Base-by-base conservation (phyloP, 2,329 filamentous ascomycete genomes). In the Aspergillus cejpii region DNA sequence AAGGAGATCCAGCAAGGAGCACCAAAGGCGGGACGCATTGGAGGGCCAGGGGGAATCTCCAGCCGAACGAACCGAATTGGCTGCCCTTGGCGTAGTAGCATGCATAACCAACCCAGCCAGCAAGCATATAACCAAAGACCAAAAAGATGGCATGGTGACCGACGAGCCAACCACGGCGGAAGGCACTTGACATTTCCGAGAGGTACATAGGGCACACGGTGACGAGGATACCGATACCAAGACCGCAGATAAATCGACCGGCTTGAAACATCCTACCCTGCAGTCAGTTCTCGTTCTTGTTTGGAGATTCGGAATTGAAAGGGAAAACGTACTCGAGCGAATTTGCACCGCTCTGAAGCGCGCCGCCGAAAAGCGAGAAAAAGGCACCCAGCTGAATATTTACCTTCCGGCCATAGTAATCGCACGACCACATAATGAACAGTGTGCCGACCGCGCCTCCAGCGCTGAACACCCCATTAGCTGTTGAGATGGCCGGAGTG, bases 361-460 rank as follows among this genome's bases (percentile, higher is more conserved):
- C 68, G 40, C 73, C 74, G 12, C 73, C 73, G 10, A 76, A 59
- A 0, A 76, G 50, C 0, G 67, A 66, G 14, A 73, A 60, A 15
- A 66, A 63, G 5, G 67, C 66, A 3, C 72, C 73, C 28, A 75
- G 55, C 48, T 75, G 71, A 23, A 76, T 75, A 31, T 66, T 74
- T 7, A 57, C 59, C 48, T 72, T 68, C 2, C 73, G 61, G 1
- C 71, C 74, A 45, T 71, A 66, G 37, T 58, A 62, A 31, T 67
- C 69, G 29, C 63, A 72, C 1, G 70, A 68, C 72, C 73, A 75
- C 72, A 75, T 74, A 15, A 75, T 68, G 41, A 74, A 69, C 1
- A 76, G 61, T 4, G 67, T 65, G 3, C 70, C 71, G 3, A 74
- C 63, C 6, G 72, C 73, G 5, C 72, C 73, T 8, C 73, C 74